phyloP scores from a whole-genome alignment of 257 asterid species.

The Solanum etuberosum region DNA sequence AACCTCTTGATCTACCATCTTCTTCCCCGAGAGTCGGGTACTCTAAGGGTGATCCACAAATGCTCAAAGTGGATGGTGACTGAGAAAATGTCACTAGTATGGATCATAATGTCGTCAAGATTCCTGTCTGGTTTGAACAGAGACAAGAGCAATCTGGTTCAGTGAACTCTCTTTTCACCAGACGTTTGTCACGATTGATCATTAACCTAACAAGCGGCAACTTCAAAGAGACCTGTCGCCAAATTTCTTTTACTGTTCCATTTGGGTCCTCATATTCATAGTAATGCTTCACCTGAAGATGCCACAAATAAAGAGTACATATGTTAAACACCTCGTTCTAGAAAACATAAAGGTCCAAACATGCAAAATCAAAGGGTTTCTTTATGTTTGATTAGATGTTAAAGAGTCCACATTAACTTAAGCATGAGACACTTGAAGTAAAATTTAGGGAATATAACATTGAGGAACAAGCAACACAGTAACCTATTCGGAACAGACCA shows the following conservation, averaged over 20 bases:
- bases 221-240: conserved; percentile 85
- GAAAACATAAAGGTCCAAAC: neutral
- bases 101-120: conserved; percentile 35
- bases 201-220: conserved; percentile 70
- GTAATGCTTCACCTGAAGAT: conserved; percentile 65
- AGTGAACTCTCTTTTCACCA: conserved; percentile 44
- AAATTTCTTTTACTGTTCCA: conserved; percentile 80
- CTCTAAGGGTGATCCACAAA: neutral
- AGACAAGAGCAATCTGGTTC: conserved; percentile 82
- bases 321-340: neutral
- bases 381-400: neutral
- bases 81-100: neutral
- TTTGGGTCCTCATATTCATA: conserved; percentile 81
- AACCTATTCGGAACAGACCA: neutral
- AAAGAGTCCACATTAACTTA: neutral
- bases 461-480: neutral
- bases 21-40: neutral
- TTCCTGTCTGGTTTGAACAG: conserved; percentile 71
- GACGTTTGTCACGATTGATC: conserved; percentile 78
- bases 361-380: neutral
- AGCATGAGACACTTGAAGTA: neutral
- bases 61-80: neutral
- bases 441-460: neutral
- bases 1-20: neutral
- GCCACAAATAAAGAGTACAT: neutral